Evolutionary conservation across 2,329 filamentous ascomycete genomes (phyloP).

Genomic region (Aspergillus vadensis): DNA sequence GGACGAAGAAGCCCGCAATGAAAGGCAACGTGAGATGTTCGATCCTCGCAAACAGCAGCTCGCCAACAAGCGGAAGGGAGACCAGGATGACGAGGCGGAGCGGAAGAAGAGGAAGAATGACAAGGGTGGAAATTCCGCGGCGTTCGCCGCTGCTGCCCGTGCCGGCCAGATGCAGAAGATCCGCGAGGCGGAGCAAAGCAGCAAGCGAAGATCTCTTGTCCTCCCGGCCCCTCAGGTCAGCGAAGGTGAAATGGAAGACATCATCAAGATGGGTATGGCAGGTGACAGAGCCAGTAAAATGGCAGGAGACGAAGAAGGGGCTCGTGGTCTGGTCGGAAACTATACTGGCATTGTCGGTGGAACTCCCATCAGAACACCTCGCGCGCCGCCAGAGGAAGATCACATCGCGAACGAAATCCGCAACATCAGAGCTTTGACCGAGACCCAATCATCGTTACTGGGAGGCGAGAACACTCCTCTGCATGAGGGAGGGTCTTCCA

Average conservation of each 20-base stretch:
- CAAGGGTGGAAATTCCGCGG: conserved; percentile 75
- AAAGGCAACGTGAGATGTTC: conserved; percentile 79
- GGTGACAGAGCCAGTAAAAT: conserved; percentile 80
- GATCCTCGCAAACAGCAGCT: conserved; percentile 92
- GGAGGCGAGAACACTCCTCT: conserved; percentile 93
- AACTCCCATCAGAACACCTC: conserved; percentile 88
- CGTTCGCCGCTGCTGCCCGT: conserved; percentile 84
- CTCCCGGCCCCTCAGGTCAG: conserved; percentile 88
- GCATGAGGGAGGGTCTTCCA: conserved; percentile 77
- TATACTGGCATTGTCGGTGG: conserved; percentile 79
- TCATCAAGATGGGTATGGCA: conserved; percentile 97
- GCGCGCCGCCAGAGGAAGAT: conserved; percentile 89
- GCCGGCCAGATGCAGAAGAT: conserved; percentile 94
- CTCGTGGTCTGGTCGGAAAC: conserved; percentile 80
- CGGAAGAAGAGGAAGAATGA: conserved; percentile 86
- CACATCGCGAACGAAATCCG: conserved; percentile 94
- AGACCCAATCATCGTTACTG: conserved; percentile 89
- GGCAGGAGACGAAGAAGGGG: conserved; percentile 79
- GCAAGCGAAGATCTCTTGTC: conserved; percentile 80
- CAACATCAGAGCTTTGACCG: conserved; percentile 87
- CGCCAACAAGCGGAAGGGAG: conserved; percentile 89
- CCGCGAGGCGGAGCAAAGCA: conserved; percentile 93
- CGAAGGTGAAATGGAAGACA: conserved; percentile 91
- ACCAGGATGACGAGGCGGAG: conserved; percentile 77
- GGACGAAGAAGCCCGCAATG: conserved; percentile 79